These are phyloP conservation scores for Penicillium corylophilum DNA, from an alignment of 2,329 filamentous ascomycete genomes.

Conservation along the genomic window DNA sequence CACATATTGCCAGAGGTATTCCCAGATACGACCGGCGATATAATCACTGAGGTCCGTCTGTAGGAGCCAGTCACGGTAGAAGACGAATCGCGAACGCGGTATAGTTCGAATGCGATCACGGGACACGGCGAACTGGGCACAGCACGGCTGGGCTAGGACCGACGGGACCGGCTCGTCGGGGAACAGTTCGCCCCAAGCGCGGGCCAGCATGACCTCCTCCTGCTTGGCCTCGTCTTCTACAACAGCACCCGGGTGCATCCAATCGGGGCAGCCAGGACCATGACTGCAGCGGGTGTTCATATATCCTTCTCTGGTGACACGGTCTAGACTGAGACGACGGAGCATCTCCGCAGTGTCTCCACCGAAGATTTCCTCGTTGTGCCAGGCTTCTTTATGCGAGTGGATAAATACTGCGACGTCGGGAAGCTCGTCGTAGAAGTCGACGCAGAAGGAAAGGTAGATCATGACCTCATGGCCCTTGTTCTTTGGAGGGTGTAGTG, in stretches of 20 bases:
- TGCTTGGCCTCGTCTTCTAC: conserved; percentile 45
- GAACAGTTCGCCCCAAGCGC: conserved; percentile 51
- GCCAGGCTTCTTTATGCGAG: conserved; percentile 57
- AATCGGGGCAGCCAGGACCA: conserved; percentile 59
- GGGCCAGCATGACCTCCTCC: conserved; percentile 48
- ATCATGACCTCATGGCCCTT: conserved; percentile 64
- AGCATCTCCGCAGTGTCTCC: conserved; percentile 54
- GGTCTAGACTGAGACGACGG: conserved; percentile 51
- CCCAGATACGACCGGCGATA: conserved; percentile 60
- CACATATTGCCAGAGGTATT: conserved; percentile 64
- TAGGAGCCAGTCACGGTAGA: conserved; percentile 61
- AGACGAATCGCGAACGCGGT: conserved; percentile 54
- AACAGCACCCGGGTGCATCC: conserved; percentile 51
- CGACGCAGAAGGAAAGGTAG: conserved; percentile 63
- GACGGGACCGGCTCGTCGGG: conserved; percentile 44
- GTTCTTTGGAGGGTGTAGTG: conserved; percentile 55
- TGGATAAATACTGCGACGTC: conserved; percentile 63
- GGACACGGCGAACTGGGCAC: conserved; percentile 63
- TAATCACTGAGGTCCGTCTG: conserved; percentile 57
- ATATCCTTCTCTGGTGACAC: conserved; percentile 55
- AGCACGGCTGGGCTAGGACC: conserved; percentile 61
- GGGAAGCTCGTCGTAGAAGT: conserved; percentile 59
- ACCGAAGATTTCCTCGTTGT: conserved; percentile 57
- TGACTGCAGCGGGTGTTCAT: conserved; percentile 61
- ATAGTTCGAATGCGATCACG: conserved; percentile 56